phyloP scores from a whole-genome alignment of 768 basidiomycete genomes.

The Termitomyces sp. region DNA sequence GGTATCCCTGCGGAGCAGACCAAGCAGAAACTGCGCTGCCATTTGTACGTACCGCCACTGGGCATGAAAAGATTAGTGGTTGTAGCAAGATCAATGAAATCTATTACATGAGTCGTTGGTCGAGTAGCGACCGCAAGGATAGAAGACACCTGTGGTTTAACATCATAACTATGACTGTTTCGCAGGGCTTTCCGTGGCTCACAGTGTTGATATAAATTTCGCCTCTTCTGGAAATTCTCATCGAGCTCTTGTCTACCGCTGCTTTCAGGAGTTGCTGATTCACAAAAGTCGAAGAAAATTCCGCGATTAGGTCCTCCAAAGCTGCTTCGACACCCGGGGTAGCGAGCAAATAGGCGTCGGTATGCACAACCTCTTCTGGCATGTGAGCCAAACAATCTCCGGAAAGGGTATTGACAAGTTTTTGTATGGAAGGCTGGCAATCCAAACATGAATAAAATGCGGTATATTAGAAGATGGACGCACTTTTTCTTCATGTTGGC shows the following conservation, averaged over 20 bases:
- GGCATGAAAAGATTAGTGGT: constrained; percentile 9
- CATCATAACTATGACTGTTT: constrained; percentile 9
- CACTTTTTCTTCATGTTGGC: constrained; percentile 86
- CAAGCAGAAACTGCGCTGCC: constrained; percentile 56
- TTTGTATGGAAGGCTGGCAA: constrained; percentile 69
- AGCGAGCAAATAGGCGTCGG: constrained; percentile 53
- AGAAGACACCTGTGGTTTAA: constrained; percentile 42
- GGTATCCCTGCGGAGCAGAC: constrained; percentile 62
- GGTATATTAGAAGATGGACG: neutral
- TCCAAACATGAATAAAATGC: neutral
- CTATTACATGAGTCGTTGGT: constrained; percentile 68
- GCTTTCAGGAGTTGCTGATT: constrained; percentile 39
- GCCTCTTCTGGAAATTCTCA: constrained; percentile 42
- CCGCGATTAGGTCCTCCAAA: constrained; percentile 43
- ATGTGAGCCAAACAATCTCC: constrained; percentile 58
- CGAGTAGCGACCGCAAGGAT: constrained; percentile 58
- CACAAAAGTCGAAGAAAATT: constrained; percentile 43
- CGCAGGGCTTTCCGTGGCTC: constrained; percentile 6
- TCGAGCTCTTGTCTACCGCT: constrained; percentile 37
- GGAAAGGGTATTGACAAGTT: constrained; percentile 58
- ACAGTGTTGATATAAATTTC: constrained; percentile 50
- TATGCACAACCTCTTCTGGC: constrained; percentile 61
- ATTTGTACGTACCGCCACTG: constrained; percentile 85
- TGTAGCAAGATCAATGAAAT: constrained; percentile 8
- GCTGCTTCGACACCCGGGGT: constrained; percentile 44